Conservation (phyloP, 306 rosid species). For the Pyrus communis region DNA sequence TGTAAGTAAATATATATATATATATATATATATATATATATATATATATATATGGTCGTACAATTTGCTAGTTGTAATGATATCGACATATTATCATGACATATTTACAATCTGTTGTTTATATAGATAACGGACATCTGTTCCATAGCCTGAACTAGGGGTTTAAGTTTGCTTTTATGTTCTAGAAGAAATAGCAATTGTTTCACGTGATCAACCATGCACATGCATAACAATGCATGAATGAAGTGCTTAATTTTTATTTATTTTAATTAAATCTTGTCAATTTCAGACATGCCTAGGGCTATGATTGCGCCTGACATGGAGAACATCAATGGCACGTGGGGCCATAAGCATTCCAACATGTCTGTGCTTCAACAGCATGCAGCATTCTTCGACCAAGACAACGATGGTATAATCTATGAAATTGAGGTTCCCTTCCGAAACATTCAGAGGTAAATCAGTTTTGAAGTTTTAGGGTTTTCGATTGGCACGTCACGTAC, state of each 20-base stretch:
- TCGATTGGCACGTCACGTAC: not conserved
- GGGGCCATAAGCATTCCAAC: slow-evolving; percentile 47
- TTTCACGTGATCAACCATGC: not conserved
- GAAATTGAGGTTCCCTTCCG: no score
- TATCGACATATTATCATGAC: no score
- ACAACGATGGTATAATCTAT: slow-evolving; percentile 64
- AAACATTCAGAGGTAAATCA: slow-evolving; percentile 51
- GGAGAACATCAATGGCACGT: slow-evolving; percentile 60
- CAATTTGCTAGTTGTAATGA: not conserved
- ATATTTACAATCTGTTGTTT: no score
- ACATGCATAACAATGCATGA: not conserved
- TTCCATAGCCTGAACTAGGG: no score
- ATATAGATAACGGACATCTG: not conserved
- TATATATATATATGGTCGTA: not conserved
- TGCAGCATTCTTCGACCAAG: slow-evolving; percentile 57
- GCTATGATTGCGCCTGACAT: slow-evolving; percentile 55
- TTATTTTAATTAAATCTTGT: not conserved
- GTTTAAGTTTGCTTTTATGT: not conserved
- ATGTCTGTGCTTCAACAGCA: slow-evolving; percentile 85
- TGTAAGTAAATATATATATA: slow-evolving; percentile 16
- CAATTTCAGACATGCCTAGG: slow-evolving; percentile 50
- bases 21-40: no score
- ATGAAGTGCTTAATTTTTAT: not conserved
- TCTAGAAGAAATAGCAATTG: not conserved
- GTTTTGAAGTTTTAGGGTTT: not conserved